phyloP scores from a whole-genome alignment of 306 rosid species.

The Pachyrhizus erosus region DNA sequence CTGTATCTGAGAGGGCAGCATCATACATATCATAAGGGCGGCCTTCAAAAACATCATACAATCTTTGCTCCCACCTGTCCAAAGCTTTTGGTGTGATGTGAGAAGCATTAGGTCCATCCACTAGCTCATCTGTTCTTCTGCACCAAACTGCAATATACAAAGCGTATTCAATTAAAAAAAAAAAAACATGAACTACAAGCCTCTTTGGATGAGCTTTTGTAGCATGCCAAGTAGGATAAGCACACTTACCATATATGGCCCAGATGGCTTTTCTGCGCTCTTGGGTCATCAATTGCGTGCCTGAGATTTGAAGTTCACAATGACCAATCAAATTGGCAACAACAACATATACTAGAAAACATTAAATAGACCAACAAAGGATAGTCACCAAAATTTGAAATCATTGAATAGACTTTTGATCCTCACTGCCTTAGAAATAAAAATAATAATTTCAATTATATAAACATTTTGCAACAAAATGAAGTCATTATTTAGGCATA shows the following conservation, averaged over 20 bases:
- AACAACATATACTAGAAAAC: background rate
- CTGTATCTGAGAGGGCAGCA: conserved; percentile 91
- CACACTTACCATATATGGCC: conserved; percentile 87
- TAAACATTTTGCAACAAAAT: background rate
- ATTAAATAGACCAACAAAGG: background rate
- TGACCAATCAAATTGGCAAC: conserved; percentile 17
- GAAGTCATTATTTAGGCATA: background rate
- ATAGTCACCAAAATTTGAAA: background rate
- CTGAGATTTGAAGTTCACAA: conserved; percentile 50
- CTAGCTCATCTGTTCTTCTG: conserved; percentile 94
- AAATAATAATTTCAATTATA: background rate
- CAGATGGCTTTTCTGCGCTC: conserved; percentile 86
- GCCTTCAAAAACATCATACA: conserved; percentile 75
- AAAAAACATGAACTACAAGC: background rate
- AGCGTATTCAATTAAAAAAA: background rate
- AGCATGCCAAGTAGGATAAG: background rate
- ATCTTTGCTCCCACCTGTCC: conserved; percentile 87
- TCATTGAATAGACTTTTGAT: background rate
- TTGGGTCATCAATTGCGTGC: conserved; percentile 92
- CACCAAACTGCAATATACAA: conserved; percentile 83
- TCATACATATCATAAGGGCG: conserved; percentile 94
- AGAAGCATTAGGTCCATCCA: conserved; percentile 97
- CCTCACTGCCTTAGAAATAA: background rate
- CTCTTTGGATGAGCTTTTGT: background rate
- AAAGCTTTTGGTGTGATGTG: conserved; percentile 91